These are phyloP conservation scores for Vicia sativa DNA, from an alignment of 306 rosid species.

Conservation along the genomic window DNA sequence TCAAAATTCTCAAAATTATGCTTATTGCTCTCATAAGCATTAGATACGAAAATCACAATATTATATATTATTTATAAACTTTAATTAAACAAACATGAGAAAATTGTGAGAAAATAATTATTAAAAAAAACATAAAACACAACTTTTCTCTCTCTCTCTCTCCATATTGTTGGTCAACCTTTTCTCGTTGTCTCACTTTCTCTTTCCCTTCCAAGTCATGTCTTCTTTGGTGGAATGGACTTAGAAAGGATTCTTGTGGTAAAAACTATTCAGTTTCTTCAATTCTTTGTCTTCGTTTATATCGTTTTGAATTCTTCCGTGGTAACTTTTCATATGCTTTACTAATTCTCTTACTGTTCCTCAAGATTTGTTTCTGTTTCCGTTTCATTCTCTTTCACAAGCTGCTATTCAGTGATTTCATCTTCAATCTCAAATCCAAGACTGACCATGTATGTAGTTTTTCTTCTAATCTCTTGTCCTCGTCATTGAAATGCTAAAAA, in stretches of 20 bases:
- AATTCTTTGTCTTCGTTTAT: neutral
- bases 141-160: neutral
- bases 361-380: conserved; percentile 19
- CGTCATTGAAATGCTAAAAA: conserved; percentile 3
- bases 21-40: conserved; percentile 4
- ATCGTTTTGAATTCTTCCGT: conserved; percentile 30
- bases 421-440: conserved; percentile 38
- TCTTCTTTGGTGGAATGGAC: conserved; percentile 12
- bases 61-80: neutral
- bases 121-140: neutral
- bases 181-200: conserved; percentile 27
- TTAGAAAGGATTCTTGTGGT: conserved; percentile 5
- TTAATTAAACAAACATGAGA: neutral
- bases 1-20: neutral
- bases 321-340: conserved; percentile 15
- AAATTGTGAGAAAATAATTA: conserved; percentile 23
- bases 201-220: conserved; percentile 23
- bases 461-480: conserved; percentile 3
- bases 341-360: neutral
- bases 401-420: conserved; percentile 30
- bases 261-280: conserved; percentile 25
- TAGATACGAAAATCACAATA: neutral
- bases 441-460: conserved; percentile 33
- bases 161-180: conserved; percentile 37
- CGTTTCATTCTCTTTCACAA: conserved; percentile 31